Percentiles rank a stretch among this genome's conserved stretches.
Evolutionary conservation across 768 basidiomycete genomes (phyloP).

Genomic region (Pleurotus tuoliensis): DNA sequence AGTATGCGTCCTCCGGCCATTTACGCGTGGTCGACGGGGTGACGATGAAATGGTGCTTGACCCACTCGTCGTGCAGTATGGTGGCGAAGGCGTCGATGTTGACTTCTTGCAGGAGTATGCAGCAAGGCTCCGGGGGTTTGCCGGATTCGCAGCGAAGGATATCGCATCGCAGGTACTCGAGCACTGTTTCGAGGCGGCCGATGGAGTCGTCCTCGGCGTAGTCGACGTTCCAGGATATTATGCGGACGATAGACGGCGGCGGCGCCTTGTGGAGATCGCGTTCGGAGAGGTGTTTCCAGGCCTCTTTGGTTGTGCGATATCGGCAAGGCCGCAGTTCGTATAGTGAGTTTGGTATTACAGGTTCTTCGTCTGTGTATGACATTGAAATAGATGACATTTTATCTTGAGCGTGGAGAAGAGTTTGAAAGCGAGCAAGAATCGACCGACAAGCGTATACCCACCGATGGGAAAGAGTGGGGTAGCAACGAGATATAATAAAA

Average conservation of each 20-base stretch:
- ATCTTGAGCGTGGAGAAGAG: not conserved
- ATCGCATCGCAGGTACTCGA: constrained; percentile 52
- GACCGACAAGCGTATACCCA: too few species aligned
- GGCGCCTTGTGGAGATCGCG: constrained; percentile 29
- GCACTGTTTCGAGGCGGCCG: constrained; percentile 42
- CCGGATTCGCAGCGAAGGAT: constrained; percentile 44
- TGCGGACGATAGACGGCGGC: constrained; percentile 41
- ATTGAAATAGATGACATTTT: not conserved
- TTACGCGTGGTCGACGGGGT: constrained; percentile 49
- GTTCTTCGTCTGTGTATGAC: constrained; percentile 3
- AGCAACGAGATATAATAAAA: not conserved
- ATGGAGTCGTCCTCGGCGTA: constrained; percentile 31
- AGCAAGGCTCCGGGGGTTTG: constrained; percentile 52
- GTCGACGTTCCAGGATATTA: constrained; percentile 76
- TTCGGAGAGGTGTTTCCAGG: constrained; percentile 44
- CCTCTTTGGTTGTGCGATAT: constrained; percentile 32
- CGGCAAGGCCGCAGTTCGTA: constrained; percentile 32
- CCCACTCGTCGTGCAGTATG: constrained; percentile 58
- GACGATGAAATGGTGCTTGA: constrained; percentile 55
- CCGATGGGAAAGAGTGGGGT: too few species aligned
- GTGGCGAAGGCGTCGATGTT: constrained; percentile 35
- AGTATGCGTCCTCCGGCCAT: constrained; percentile 48
- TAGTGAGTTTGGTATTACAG: constrained; percentile 22
- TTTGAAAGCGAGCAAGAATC: not conserved
- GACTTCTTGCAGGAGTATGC: constrained; percentile 72